Conservation (phyloP, 2,329 filamentous ascomycete species). For the Mariannaea sp. region DNA sequence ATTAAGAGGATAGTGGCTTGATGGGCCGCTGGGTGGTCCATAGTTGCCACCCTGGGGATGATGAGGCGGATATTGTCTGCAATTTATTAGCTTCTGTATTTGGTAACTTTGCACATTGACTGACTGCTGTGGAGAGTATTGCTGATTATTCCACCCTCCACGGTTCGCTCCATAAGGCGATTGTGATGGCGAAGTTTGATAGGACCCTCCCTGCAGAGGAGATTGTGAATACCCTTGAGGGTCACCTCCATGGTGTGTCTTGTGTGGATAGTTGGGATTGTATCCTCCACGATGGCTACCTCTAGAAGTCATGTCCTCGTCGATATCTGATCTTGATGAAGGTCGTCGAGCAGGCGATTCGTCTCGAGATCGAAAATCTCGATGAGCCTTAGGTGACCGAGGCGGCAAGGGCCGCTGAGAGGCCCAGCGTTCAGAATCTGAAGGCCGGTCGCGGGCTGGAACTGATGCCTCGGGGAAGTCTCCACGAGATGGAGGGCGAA, state of each 20-base stretch:
- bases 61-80: constrained; percentile 65
- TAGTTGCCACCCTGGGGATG: constrained; percentile 59
- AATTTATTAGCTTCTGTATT: constrained; percentile 11
- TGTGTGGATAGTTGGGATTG: constrained; percentile 45
- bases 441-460: constrained; percentile 17
- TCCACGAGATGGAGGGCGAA: constrained; percentile 33
- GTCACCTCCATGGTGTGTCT: constrained; percentile 46
- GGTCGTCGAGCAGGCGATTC: constrained; percentile 40
- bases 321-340: constrained; percentile 55
- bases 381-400: constrained; percentile 37
- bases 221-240: constrained; percentile 47
- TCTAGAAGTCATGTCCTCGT: constrained; percentile 55
- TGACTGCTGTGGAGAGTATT: constrained; percentile 50
- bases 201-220: constrained; percentile 50
- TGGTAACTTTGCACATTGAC: constrained; percentile 25
- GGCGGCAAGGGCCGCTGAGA: constrained; percentile 32
- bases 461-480: constrained; percentile 27
- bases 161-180: constrained; percentile 49
- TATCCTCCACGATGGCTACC: constrained; percentile 51
- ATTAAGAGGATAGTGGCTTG: constrained; percentile 59
- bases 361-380: constrained; percentile 39
- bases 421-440: constrained; percentile 30
- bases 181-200: constrained; percentile 51
- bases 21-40: constrained; percentile 56
- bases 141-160: constrained; percentile 46